A percentile compares a stretch with the other conserved stretches of the same genome.
These are phyloP conservation scores for Claviceps humidiphila DNA, from an alignment of 2,329 filamentous ascomycete genomes.

Conservation along the genomic window DNA sequence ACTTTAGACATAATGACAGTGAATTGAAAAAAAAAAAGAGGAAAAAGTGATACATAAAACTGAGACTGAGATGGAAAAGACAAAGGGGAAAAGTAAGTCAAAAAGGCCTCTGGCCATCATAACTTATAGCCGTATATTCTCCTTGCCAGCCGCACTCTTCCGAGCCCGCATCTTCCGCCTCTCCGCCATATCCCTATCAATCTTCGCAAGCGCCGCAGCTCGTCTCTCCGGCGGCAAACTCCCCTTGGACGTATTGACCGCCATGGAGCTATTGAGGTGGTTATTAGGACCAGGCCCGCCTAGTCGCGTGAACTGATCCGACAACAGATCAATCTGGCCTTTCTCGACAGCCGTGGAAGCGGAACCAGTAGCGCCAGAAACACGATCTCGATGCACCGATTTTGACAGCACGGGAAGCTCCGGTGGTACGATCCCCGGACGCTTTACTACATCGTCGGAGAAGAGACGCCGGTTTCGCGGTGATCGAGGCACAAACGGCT, in stretches of 20 bases:
- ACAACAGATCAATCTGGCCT: constrained; percentile 30
- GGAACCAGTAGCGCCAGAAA: not conserved
- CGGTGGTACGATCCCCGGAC: constrained; percentile 13
- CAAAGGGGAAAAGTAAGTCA: not conserved
- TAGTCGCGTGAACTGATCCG: constrained; percentile 31
- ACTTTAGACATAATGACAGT: not conserved
- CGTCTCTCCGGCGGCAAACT: constrained; percentile 36
- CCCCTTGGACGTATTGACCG: constrained; percentile 28
- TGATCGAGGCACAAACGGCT: constrained; percentile 28
- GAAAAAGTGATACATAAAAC: not conserved
- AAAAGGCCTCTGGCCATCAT: not conserved
- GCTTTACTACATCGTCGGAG: constrained; percentile 18
- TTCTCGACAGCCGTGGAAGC: constrained; percentile 13
- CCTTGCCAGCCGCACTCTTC: constrained; percentile 28
- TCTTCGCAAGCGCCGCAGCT: constrained; percentile 40
- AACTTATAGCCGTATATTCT: constrained; percentile 31
- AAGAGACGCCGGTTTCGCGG: constrained; percentile 25
- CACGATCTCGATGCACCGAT: constrained; percentile 10
- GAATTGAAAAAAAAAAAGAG: not conserved
- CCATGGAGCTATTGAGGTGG: constrained; percentile 14
- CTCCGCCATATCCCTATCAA: constrained; percentile 41
- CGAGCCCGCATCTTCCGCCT: constrained; percentile 26
- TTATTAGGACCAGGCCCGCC: constrained; percentile 24
- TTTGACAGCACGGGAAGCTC: constrained; percentile 16
- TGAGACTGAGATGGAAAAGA: not conserved